phyloP scores from a whole-genome alignment of 2,329 filamentous ascomycete genomes.

The Didymella sp. region DNA sequence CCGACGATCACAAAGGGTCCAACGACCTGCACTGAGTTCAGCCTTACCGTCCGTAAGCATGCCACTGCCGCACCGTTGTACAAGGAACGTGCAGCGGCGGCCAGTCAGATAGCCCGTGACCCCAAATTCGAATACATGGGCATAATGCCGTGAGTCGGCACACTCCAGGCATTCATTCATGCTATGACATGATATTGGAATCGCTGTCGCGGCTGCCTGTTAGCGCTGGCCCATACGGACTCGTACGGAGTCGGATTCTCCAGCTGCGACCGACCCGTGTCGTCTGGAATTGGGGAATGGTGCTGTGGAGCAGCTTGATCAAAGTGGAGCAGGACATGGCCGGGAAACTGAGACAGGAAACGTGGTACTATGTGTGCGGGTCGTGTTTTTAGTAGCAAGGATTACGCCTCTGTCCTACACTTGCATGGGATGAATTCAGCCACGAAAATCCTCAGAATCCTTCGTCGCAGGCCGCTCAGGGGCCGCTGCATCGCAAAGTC shows the following conservation, averaged over 20 bases:
- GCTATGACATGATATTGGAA: neutral
- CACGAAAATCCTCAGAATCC: neutral
- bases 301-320: neutral
- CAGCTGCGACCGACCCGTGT: constrained; percentile 1
- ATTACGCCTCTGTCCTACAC: constrained; percentile 6
- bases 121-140: neutral
- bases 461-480: constrained; percentile 2
- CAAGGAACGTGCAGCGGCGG: constrained; percentile 8
- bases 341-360: constrained; percentile 5
- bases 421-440: constrained; percentile 8
- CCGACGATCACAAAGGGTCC: constrained; percentile 4
- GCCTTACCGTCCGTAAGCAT: constrained; percentile 14
- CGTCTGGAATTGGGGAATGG: constrained; percentile 1
- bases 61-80: constrained; percentile 9
- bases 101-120: constrained; percentile 4
- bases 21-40: constrained; percentile 1
- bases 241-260: neutral
- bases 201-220: constrained; percentile 3
- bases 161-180: neutral
- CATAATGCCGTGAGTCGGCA: neutral
- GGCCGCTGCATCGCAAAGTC: constrained; percentile 6
- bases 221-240: neutral
- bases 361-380: constrained; percentile 16
- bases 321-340: constrained; percentile 7
- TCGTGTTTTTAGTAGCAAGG: constrained; percentile 2